phyloP scores from a whole-genome alignment of 495 filamentous ascomycete genomes.

The Penicillium diatomitis region DNA sequence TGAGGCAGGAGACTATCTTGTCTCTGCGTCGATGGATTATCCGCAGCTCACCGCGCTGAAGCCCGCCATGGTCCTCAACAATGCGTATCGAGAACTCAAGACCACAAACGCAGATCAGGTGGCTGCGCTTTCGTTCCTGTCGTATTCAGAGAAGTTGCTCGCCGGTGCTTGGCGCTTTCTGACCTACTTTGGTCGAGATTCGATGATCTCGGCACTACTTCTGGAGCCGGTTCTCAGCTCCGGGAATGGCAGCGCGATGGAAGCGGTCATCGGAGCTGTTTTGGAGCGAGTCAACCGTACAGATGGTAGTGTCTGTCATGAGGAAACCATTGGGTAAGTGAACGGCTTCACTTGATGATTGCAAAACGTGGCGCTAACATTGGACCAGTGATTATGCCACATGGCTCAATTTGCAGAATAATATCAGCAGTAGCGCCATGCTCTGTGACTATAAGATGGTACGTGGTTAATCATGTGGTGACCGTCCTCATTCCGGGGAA shows the following conservation, averaged over 20 bases:
- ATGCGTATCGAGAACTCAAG: slow-evolving; percentile 35
- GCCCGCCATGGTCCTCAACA: slow-evolving; percentile 39
- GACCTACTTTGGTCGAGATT: slow-evolving; percentile 60
- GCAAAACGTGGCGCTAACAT: background rate
- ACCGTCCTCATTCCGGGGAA: background rate
- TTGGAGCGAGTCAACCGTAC: slow-evolving; percentile 49
- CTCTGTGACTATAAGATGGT: slow-evolving; percentile 54
- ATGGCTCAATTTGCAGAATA: slow-evolving; percentile 45
- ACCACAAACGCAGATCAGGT: slow-evolving; percentile 34
- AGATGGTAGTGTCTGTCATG: slow-evolving; percentile 54
- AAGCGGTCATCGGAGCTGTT: slow-evolving; percentile 51
- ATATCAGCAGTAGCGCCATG: slow-evolving; percentile 43
- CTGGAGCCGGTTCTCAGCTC: slow-evolving; percentile 49
- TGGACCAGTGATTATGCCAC: slow-evolving; percentile 47
- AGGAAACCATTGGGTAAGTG: slow-evolving; percentile 51
- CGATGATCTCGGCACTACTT: slow-evolving; percentile 50
- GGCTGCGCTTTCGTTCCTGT: slow-evolving; percentile 50
- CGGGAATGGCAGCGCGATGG: slow-evolving; percentile 46
- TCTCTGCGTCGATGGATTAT: slow-evolving; percentile 52
- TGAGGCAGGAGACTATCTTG: slow-evolving; percentile 42
- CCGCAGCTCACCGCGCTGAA: slow-evolving; percentile 48
- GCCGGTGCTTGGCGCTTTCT: slow-evolving; percentile 60
- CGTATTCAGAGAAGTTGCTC: slow-evolving; percentile 51
- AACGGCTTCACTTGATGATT: too few species aligned
- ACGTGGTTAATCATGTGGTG: background rate